phyloP scores from a whole-genome alignment of 345 rosid species.

The Eucalyptus albens region DNA sequence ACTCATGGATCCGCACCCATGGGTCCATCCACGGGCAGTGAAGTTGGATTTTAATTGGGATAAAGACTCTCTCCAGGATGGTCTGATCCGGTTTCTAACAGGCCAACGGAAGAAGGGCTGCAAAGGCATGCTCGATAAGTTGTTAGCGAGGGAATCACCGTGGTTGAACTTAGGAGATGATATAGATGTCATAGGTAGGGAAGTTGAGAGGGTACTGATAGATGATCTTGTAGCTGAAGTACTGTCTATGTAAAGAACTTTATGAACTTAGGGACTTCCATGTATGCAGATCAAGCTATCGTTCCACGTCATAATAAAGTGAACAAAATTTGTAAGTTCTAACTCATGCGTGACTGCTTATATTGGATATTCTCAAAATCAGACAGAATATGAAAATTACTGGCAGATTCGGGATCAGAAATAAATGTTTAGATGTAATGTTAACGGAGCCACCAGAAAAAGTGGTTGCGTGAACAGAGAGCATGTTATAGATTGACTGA shows the following conservation, averaged over 20 bases:
- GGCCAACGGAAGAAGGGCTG: conserved; percentile 18
- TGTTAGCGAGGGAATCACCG: conserved; percentile 14
- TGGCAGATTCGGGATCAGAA: background rate
- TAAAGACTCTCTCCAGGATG: conserved; percentile 24
- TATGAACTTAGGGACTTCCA: background rate
- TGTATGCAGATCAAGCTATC: background rate
- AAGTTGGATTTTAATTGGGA: conserved; percentile 18
- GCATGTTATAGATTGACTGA: background rate
- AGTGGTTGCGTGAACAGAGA: background rate
- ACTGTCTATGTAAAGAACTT: conserved; percentile 7
- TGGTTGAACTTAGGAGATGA: conserved; percentile 56
- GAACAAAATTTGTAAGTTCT: background rate
- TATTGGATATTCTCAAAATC: background rate
- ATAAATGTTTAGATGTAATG: background rate
- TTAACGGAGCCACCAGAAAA: background rate
- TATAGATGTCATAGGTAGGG: conserved; percentile 52
- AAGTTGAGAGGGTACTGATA: conserved; percentile 50
- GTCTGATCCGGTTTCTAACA: conserved; percentile 21
- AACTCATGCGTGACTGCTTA: background rate
- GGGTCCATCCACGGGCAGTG: conserved; percentile 22
- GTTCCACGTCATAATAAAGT: background rate
- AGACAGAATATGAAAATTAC: background rate
- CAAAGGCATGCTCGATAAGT: conserved; percentile 22
- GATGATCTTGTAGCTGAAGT: conserved; percentile 58
- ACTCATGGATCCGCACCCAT: conserved; percentile 35